Evolutionary conservation across 2,329 filamentous ascomycete genomes (phyloP).

Genomic region (Colletotrichum sidae): DNA sequence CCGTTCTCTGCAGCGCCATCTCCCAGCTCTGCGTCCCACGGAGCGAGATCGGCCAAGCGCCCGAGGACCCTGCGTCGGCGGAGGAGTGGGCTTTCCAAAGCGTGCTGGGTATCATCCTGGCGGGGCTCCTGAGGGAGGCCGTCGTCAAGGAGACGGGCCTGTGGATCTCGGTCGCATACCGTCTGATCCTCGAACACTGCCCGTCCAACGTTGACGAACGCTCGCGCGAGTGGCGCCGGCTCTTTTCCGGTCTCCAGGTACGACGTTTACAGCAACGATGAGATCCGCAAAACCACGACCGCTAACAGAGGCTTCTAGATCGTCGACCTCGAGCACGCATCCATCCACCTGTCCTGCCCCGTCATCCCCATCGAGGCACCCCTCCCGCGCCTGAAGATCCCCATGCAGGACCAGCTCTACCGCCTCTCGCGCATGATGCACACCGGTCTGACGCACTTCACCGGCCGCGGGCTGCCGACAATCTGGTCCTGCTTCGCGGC

Average conservation of each 20-base stretch:
- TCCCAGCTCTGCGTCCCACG: slow-evolving; percentile 53
- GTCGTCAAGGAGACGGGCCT: slow-evolving; percentile 55
- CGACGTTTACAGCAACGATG: not conserved
- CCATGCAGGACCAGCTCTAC: slow-evolving; percentile 53
- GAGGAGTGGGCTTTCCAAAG: slow-evolving; percentile 57
- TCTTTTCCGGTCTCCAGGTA: slow-evolving; percentile 49
- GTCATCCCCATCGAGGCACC: slow-evolving; percentile 54
- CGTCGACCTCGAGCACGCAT: slow-evolving; percentile 57
- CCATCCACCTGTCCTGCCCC: slow-evolving; percentile 54
- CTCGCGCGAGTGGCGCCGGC: slow-evolving; percentile 53
- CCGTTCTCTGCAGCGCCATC: slow-evolving; percentile 52
- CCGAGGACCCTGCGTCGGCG: slow-evolving; percentile 39
- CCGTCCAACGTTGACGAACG: slow-evolving; percentile 51
- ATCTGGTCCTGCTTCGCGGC: slow-evolving; percentile 55
- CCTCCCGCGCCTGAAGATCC: slow-evolving; percentile 49
- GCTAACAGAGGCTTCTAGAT: slow-evolving; percentile 45
- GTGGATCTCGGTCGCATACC: slow-evolving; percentile 57
- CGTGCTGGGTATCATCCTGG: slow-evolving; percentile 54
- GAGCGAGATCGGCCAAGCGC: slow-evolving; percentile 43
- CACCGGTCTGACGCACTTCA: slow-evolving; percentile 54
- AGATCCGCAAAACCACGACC: not conserved
- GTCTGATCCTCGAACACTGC: slow-evolving; percentile 54
- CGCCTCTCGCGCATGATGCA: slow-evolving; percentile 58
- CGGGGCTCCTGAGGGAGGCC: slow-evolving; percentile 54
- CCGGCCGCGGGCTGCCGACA: slow-evolving; percentile 53